These are phyloP conservation scores for Rosa chinensis DNA, from an alignment of 306 rosid genomes.

Conservation along the genomic window DNA sequence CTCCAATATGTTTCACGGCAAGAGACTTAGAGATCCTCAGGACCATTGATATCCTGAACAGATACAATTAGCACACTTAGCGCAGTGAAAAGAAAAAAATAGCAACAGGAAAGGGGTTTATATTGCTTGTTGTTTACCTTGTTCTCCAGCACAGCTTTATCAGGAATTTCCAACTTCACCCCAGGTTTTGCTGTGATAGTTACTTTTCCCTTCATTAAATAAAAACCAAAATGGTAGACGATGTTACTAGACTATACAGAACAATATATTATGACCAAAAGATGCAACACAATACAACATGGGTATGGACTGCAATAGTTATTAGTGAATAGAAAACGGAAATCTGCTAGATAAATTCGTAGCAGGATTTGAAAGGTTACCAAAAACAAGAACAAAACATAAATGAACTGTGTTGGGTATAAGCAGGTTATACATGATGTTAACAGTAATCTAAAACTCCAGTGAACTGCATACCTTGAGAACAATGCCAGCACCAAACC, in stretches of 20 bases:
- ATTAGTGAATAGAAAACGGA: background rate
- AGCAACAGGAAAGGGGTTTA: background rate
- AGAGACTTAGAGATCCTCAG: slow-evolving; percentile 60
- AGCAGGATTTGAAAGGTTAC: background rate
- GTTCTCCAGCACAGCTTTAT: slow-evolving; percentile 53
- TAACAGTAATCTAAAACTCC: background rate
- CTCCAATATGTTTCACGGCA: slow-evolving; percentile 18
- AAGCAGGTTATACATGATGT: background rate
- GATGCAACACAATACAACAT: background rate
- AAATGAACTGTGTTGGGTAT: background rate
- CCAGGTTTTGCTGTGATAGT: slow-evolving; percentile 55
- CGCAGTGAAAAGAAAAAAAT: background rate
- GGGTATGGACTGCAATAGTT: background rate
- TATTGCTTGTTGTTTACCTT: slow-evolving; percentile 45
- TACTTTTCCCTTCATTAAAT: slow-evolving; percentile 66
- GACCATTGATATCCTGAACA: slow-evolving; percentile 67
- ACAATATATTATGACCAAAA: background rate
- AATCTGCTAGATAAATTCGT: background rate
- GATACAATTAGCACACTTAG: background rate
- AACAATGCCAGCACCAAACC: slow-evolving; percentile 72
- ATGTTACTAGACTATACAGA: background rate
- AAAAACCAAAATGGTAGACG: slow-evolving; percentile 12
- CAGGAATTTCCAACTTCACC: slow-evolving; percentile 73
- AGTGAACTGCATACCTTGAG: slow-evolving; percentile 66
- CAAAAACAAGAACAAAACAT: background rate